Conservation (phyloP, 257 asterid genomes). For the Solanum lycopersicoides region DNA sequence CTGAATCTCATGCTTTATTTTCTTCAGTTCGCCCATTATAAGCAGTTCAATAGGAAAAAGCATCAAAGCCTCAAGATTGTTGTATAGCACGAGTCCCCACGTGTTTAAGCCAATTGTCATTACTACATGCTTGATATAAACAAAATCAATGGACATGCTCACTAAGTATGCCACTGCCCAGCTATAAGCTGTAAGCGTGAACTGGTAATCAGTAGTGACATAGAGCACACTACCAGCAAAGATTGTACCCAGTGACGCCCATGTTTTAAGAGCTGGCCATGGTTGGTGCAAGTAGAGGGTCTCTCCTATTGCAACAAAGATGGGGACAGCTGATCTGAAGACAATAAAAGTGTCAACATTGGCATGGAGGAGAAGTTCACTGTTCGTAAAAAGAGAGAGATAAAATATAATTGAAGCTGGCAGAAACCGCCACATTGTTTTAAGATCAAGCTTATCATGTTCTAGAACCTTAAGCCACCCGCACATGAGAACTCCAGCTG, state of each 20-base stretch:
- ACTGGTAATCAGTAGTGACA: slow-evolving; percentile 80
- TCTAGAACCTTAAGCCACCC: slow-evolving; percentile 65
- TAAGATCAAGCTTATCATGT: slow-evolving; percentile 70
- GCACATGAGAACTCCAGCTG: slow-evolving; percentile 61
- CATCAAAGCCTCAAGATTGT: slow-evolving; percentile 88
- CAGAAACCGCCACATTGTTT: slow-evolving; percentile 84
- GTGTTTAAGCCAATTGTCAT: slow-evolving; percentile 91
- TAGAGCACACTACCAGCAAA: slow-evolving; percentile 85
- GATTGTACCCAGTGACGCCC: slow-evolving; percentile 72
- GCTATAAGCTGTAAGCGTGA: slow-evolving; percentile 68
- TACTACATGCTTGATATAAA: slow-evolving; percentile 89
- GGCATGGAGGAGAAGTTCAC: slow-evolving; percentile 95
- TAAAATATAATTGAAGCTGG: slow-evolving; percentile 90
- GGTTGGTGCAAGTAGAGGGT: slow-evolving; percentile 87
- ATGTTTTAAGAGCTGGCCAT: slow-evolving; percentile 75
- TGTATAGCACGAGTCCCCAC: slow-evolving; percentile 93
- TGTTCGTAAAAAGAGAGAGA: slow-evolving; percentile 75
- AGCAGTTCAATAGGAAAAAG: slow-evolving; percentile 86
- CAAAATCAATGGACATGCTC: slow-evolving; percentile 96
- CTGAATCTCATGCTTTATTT: slow-evolving; percentile 61
- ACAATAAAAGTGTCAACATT: slow-evolving; percentile 91
- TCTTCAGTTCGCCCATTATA: slow-evolving; percentile 88
- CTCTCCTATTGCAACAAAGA: slow-evolving; percentile 88
- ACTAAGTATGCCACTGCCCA: slow-evolving; percentile 89
- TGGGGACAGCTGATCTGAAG: slow-evolving; percentile 89